These are phyloP conservation scores for Polyporus tsugae DNA, from an alignment of 1,284 basidiomycete species.

Conservation along the genomic window DNA sequence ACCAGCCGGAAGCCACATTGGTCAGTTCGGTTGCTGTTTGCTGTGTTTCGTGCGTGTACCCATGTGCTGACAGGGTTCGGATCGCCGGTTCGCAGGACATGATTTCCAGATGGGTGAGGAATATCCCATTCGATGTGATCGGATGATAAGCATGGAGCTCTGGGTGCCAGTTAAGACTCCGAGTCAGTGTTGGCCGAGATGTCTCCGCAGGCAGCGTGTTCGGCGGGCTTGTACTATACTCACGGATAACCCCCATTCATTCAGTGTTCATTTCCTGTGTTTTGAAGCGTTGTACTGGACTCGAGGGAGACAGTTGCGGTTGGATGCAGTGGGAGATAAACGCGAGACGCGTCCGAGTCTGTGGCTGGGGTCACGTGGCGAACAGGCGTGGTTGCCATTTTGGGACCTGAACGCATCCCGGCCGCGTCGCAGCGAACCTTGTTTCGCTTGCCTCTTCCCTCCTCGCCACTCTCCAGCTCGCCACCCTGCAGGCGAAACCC, in stretches of 20 bases:
- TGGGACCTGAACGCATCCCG: neutral
- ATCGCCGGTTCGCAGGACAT: slow-evolving; percentile 46
- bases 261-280: neutral
- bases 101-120: slow-evolving; percentile 60
- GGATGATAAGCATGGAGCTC: slow-evolving; percentile 10
- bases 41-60: neutral
- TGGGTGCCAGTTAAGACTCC: slow-evolving; percentile 17
- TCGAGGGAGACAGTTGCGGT: neutral
- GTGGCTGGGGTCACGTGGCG: slow-evolving; percentile 28
- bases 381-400: slow-evolving; percentile 19
- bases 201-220: neutral
- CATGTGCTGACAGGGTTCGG: slow-evolving; percentile 6
- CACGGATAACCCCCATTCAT: neutral
- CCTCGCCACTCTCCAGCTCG: neutral
- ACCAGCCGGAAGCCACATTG: slow-evolving; percentile 81
- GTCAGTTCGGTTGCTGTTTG: slow-evolving; percentile 33
- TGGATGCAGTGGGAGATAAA: neutral
- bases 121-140: slow-evolving; percentile 44
- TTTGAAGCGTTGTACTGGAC: neutral
- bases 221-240: neutral
- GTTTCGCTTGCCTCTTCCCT: slow-evolving; percentile 1
- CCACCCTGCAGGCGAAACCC: neutral
- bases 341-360: slow-evolving; percentile 7
- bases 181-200: neutral
- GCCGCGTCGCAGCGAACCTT: neutral